Percentiles rank a stretch among this genome's conserved stretches.
phyloP scores from a whole-genome alignment of 140 eudicot genomes.

The Stevia rebaudiana region DNA sequence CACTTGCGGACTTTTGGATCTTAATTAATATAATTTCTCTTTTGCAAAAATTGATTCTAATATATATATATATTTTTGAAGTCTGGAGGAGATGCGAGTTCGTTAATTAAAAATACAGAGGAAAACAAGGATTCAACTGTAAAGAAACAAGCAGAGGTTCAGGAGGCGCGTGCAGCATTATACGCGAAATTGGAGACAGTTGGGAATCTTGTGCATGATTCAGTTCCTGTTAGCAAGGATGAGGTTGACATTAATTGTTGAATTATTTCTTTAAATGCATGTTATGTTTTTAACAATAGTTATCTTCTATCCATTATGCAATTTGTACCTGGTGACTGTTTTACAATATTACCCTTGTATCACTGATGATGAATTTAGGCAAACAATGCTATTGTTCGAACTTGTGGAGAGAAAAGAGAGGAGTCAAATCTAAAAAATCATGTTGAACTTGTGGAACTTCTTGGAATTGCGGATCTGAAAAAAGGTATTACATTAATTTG shows the following conservation, averaged over 20 bases:
- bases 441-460: constrained; percentile 86
- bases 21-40: neutral
- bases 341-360: neutral
- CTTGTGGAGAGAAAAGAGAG: constrained; percentile 80
- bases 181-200: constrained; percentile 52
- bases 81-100: constrained; percentile 74
- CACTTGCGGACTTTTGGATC: neutral
- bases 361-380: constrained; percentile 33
- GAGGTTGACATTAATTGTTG: constrained; percentile 44
- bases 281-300: neutral
- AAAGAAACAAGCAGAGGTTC: constrained; percentile 52
- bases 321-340: neutral
- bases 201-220: constrained; percentile 91
- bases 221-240: constrained; percentile 76
- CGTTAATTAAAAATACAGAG: constrained; percentile 42
- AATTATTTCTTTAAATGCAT: neutral
- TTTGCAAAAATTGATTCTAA: no score
- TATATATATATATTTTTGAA: constrained; percentile 21
- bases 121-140: constrained; percentile 57
- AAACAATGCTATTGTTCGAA: constrained; percentile 58
- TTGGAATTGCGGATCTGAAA: constrained; percentile 76
- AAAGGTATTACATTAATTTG: constrained; percentile 38
- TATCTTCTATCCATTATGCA: neutral
- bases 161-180: constrained; percentile 47
- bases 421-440: constrained; percentile 74